Evolutionary conservation across 805 yeast genomes (phyloP).

Genomic region (Ogataea methylovora): DNA sequence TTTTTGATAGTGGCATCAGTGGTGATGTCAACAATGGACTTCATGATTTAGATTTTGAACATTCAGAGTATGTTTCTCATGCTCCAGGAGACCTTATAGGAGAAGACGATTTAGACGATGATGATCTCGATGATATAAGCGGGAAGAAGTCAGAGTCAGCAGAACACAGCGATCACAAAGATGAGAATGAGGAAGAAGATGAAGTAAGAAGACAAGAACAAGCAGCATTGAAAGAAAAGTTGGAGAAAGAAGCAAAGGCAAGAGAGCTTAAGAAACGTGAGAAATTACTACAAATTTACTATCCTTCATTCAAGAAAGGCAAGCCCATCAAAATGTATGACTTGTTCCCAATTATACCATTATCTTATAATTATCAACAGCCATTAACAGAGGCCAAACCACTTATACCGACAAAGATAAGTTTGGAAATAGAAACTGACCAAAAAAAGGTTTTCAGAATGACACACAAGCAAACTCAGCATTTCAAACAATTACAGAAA

Average conservation of each 20-base stretch:
- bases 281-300: constrained; percentile 37
- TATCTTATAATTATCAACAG: constrained; percentile 41
- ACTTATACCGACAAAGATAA: constrained; percentile 49
- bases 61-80: no score
- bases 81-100: constrained; percentile 7
- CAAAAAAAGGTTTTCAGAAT: constrained; percentile 44
- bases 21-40: constrained; percentile 16
- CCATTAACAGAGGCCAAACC: constrained; percentile 39
- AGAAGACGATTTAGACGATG: constrained; percentile 13
- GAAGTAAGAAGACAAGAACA: constrained; percentile 4
- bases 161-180: constrained; percentile 3
- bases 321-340: constrained; percentile 57
- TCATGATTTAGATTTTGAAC: constrained; percentile 23
- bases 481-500: constrained; percentile 5
- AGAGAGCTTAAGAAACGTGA: constrained; percentile 25
- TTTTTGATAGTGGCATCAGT: constrained; percentile 25
- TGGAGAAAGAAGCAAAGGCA: constrained; percentile 10
- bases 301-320: constrained; percentile 54
- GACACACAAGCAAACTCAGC: constrained; percentile 9
- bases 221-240: constrained; percentile 5
- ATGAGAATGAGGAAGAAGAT: constrained; percentile 11
- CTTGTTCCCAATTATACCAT: constrained; percentile 54
- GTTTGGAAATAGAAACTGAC: constrained; percentile 59
- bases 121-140: constrained; percentile 12
- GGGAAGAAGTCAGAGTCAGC: not conserved